Evolutionary conservation across 1,284 basidiomycete species (phyloP), one percentile per base, ranked within the genome.

Genomic region (Sphaerobolus stellatus): DNA sequence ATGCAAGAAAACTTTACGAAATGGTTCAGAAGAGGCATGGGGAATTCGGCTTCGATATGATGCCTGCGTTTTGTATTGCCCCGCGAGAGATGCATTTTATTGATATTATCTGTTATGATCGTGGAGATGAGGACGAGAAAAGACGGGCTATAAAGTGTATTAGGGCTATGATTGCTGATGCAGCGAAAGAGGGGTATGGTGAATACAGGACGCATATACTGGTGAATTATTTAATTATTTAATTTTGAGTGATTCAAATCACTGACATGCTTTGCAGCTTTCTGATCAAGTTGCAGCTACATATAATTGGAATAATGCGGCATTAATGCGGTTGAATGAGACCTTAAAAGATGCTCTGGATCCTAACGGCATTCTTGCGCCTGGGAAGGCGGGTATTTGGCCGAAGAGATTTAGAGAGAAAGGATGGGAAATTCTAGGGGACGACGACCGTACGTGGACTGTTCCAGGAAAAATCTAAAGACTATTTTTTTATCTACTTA

Each of bases 31-130:
- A 31, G 22, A 27, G 48, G 24, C 48, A 50, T 18, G 48, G 8
- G 3, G 48, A 50, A 36, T 50, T 50, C n/a, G 48, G 48, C 9
- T 50, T 50, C 20, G 48, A 50, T 36, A 50, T 50, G 48, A 50
- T 50, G 48, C 48, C 48, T 18, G 33, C 48, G 18, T 50, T 50
- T 24, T 50, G 48, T 50, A 22, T 50, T 24, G 48, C 48, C 4
- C 48, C 48, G 8, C 28, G 48, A 14, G 48, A 50, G 33, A 50
- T 50, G 48, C 48, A 50, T 36, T 50, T 50, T 22, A 50, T 50
- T 22, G 48, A 50, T 24, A 34, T 28, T 22, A 22, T 50, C 13
- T 11, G 11, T 16, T 50, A 50, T 34, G 22, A 50, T 22, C 48
- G 48, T 11, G 31, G 30, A 4, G 30, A 50, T 22, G 3, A 30